Conservation (phyloP, 495 filamentous ascomycete genomes). For the Penicillium salamii region DNA sequence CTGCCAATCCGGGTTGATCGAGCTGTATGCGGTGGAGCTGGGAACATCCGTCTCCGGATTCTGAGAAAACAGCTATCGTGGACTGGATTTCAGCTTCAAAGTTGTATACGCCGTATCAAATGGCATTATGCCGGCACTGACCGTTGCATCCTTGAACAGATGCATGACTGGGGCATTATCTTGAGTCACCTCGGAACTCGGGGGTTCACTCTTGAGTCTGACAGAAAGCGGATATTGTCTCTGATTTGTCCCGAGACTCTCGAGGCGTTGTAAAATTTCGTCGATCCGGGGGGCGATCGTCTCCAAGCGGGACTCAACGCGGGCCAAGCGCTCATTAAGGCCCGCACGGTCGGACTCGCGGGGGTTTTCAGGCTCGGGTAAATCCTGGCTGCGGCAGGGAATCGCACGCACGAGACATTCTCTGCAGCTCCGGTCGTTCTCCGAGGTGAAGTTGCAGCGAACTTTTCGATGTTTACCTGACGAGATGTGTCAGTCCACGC, state of each 20-base stretch:
- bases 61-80: constrained; percentile 6
- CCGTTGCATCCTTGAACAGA: constrained; percentile 13
- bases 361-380: constrained; percentile 36
- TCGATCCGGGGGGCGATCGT: not conserved
- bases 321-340: constrained; percentile 40
- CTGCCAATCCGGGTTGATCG: constrained; percentile 5
- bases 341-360: constrained; percentile 26
- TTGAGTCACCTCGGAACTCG: not conserved
- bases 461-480: constrained; percentile 21
- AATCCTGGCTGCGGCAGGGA: constrained; percentile 50
- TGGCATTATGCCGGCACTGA: no score
- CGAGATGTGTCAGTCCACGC: not conserved
- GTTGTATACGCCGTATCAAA: no score
- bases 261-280: not conserved
- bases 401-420: constrained; percentile 47
- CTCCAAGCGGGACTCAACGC: constrained; percentile 46
- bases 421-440: constrained; percentile 33
- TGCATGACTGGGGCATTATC: constrained; percentile 13
- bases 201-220: not conserved
- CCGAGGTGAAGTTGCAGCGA: constrained; percentile 11
- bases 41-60: not conserved
- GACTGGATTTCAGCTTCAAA: not conserved
- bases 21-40: not conserved
- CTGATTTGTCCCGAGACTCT: not conserved
- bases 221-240: not conserved